phyloP scores from a whole-genome alignment of 108 stramenopile species.

The Nannochloropsis salina region DNA sequence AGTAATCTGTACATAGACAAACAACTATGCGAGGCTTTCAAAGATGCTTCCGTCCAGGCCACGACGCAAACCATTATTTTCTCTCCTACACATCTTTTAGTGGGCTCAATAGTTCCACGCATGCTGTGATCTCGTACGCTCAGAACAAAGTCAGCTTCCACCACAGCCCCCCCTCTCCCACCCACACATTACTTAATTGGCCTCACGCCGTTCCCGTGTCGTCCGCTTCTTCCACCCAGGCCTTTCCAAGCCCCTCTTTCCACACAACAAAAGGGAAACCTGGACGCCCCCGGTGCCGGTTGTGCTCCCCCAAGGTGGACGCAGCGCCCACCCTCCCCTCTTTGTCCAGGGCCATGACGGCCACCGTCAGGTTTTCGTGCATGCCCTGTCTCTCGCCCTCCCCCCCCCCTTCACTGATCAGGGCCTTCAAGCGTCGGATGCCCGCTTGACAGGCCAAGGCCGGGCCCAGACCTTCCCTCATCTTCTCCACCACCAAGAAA shows the following conservation, averaged over 20 bases:
- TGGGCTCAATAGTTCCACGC: too few species aligned
- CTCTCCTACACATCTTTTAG: too few species aligned
- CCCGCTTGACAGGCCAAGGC: conserved; percentile 37
- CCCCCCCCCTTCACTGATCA: conserved; percentile 13
- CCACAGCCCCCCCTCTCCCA: background rate
- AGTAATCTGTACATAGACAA: too few species aligned
- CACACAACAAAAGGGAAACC: conserved; percentile 43
- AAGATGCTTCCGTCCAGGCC: too few species aligned
- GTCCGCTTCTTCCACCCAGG: conserved; percentile 28
- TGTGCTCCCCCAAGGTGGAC: conserved; percentile 37
- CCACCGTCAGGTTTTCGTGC: conserved; percentile 44
- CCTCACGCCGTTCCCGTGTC: background rate
- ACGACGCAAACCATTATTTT: too few species aligned
- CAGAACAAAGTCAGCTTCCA: too few species aligned
- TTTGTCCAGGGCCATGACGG: conserved; percentile 43
- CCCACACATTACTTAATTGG: background rate
- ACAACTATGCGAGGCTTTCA: too few species aligned
- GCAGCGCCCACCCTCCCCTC: conserved; percentile 44
- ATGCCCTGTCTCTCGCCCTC: conserved; percentile 14
- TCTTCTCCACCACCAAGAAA: conserved; percentile 46
- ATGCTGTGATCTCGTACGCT: too few species aligned
- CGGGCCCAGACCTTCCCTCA: conserved; percentile 35
- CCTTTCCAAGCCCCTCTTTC: conserved; percentile 29
- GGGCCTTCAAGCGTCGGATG: conserved; percentile 33
- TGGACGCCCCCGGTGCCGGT: conserved; percentile 44